Conservation (phyloP, 257 asterid genomes). For the Solanum peruvianum region DNA sequence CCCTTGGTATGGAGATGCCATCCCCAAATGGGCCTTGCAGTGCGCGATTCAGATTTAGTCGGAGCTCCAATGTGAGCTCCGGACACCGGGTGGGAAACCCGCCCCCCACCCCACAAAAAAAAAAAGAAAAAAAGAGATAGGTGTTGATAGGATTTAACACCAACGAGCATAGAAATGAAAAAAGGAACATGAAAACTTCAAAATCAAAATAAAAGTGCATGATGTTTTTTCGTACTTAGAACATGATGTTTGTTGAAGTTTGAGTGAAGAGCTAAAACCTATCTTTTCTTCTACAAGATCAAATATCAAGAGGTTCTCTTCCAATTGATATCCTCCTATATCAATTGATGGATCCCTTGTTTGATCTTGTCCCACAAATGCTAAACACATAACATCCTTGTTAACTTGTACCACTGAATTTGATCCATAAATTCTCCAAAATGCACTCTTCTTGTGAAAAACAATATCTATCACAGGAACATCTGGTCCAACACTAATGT, state of each 20-base stretch:
- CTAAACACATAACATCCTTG: slow-evolving; percentile 26
- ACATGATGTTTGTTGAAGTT: slow-evolving; percentile 18
- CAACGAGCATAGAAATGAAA: too few species aligned
- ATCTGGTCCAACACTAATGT: neutral
- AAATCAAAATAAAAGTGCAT: too few species aligned
- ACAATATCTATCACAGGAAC: slow-evolving; percentile 17
- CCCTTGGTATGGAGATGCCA: too few species aligned
- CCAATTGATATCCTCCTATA: slow-evolving; percentile 36
- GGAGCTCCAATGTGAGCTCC: too few species aligned
- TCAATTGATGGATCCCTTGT: slow-evolving; percentile 12
- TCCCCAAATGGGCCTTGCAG: too few species aligned
- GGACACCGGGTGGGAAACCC: fast-evolving
- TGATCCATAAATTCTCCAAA: slow-evolving; percentile 31
- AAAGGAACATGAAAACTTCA: too few species aligned
- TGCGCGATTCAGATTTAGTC: fast-evolving
- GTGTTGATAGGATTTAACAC: too few species aligned
- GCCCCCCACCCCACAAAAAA: too few species aligned
- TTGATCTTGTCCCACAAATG: slow-evolving; percentile 24
- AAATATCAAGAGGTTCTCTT: slow-evolving; percentile 32
- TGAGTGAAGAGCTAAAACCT: slow-evolving; percentile 31
- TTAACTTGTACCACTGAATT: slow-evolving; percentile 30
- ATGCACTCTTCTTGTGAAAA: neutral
- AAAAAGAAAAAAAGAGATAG: too few species aligned
- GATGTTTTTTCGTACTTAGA: slow-evolving; percentile 10
- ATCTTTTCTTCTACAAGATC: slow-evolving; percentile 24